phyloP scores from a whole-genome alignment of 1,284 basidiomycete species.

The Mrakiaceae sp. region DNA sequence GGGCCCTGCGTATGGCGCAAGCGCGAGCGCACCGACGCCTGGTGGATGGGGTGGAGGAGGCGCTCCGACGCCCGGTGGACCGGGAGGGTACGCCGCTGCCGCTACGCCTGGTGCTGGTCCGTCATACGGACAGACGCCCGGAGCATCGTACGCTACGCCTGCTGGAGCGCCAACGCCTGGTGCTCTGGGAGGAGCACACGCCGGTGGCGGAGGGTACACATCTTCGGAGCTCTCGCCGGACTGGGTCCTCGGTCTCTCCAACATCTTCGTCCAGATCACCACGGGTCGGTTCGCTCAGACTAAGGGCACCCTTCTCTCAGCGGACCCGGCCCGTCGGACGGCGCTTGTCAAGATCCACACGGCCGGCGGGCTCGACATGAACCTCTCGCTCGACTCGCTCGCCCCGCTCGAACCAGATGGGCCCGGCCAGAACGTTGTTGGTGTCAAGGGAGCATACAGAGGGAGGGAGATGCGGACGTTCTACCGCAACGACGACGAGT shows the following conservation, averaged over 20 bases:
- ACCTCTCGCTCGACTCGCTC: constrained; percentile 9
- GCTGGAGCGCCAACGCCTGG: constrained; percentile 6
- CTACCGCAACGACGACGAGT: constrained; percentile 13
- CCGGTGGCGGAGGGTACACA: not conserved
- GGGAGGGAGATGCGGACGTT: constrained; percentile 6
- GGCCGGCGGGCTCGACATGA: not conserved
- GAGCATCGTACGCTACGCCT: constrained; percentile 2
- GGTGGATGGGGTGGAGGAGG: too few species aligned
- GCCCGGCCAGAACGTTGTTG: not conserved
- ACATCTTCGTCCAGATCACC: constrained; percentile 7
- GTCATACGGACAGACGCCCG: not conserved
- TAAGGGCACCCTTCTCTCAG: too few species aligned
- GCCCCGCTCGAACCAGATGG: constrained; percentile 9
- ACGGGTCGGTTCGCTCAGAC: not conserved
- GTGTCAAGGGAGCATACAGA: not conserved
- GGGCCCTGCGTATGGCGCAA: too few species aligned
- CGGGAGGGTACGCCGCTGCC: too few species aligned
- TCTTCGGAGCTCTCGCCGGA: not conserved
- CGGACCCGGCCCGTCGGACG: not conserved
- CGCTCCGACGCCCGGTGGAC: too few species aligned
- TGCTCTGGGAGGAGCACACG: not conserved
- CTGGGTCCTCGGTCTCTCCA: constrained; percentile 5
- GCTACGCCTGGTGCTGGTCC: too few species aligned
- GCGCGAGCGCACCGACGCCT: too few species aligned
- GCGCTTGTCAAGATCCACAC: constrained; percentile 4